phyloP scores from a whole-genome alignment of 1,284 basidiomycete species.

The Trichosporon sp. region DNA sequence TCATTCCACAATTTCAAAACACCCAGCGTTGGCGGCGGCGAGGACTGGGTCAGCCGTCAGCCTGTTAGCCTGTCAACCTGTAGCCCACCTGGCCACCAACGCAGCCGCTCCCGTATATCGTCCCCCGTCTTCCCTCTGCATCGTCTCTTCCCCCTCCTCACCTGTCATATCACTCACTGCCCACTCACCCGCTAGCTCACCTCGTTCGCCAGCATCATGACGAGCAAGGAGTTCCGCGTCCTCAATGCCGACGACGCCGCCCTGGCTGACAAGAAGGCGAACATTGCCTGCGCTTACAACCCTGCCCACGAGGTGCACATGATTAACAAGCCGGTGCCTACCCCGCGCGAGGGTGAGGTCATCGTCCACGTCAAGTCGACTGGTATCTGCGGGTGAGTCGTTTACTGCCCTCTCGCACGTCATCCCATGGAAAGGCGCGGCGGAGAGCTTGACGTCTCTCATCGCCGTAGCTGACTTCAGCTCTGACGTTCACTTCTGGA shows the following conservation, averaged over 20 bases:
- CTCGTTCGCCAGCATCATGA: conserved; percentile 15
- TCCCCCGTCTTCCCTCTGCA: background rate
- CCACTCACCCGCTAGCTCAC: background rate
- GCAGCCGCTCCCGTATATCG: background rate
- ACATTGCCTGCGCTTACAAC: conserved; percentile 57
- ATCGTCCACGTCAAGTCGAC: conserved; percentile 57
- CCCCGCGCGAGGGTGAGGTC: conserved; percentile 54
- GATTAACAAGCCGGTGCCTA: conserved; percentile 54
- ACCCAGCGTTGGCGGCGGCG: background rate
- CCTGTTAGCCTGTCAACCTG: no score
- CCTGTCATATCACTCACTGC: background rate
- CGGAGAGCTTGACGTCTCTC: no score
- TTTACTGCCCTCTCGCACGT: background rate
- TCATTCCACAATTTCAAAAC: conserved; percentile 3
- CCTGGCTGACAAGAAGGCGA: conserved; percentile 35
- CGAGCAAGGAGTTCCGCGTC: conserved; percentile 49
- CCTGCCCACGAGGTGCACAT: conserved; percentile 56
- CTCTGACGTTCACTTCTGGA: conserved; percentile 62
- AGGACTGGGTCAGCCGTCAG: background rate
- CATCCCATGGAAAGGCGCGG: no score
- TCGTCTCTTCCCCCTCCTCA: background rate
- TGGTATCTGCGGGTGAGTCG: conserved; percentile 58
- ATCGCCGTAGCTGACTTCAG: conserved; percentile 31
- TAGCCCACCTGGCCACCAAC: no score
- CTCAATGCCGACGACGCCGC: conserved; percentile 40